These are phyloP conservation scores for Zymoseptoria brevis DNA, from an alignment of 2,329 filamentous ascomycete species.

Conservation along the genomic window DNA sequence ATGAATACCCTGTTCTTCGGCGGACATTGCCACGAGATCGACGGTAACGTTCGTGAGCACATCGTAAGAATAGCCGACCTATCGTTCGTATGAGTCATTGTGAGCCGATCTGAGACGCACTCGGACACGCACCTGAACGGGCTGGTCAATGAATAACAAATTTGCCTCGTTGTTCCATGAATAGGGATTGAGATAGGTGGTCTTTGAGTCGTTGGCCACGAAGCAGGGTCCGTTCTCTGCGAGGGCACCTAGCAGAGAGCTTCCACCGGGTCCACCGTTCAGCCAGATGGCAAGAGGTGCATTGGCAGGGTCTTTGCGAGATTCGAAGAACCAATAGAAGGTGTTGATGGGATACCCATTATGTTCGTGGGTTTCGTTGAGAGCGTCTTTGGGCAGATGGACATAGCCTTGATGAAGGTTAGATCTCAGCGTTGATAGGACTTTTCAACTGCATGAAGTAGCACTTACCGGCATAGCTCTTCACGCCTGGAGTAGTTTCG, in stretches of 20 bases:
- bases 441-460: not conserved
- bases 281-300: slow-evolving; percentile 54
- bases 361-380: slow-evolving; percentile 30
- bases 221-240: slow-evolving; percentile 29
- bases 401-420: slow-evolving; percentile 30
- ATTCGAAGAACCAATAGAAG: slow-evolving; percentile 60
- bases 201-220: slow-evolving; percentile 17
- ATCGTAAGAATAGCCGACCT: slow-evolving; percentile 28
- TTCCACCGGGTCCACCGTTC: slow-evolving; percentile 51
- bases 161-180: slow-evolving; percentile 54
- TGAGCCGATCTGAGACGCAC: not conserved
- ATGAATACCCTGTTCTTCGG: slow-evolving; percentile 7
- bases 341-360: slow-evolving; percentile 37
- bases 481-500: slow-evolving; percentile 46
- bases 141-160: slow-evolving; percentile 43
- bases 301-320: slow-evolving; percentile 47
- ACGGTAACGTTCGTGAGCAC: slow-evolving; percentile 28
- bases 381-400: slow-evolving; percentile 24
- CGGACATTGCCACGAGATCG: slow-evolving; percentile 6
- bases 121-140: slow-evolving; percentile 31
- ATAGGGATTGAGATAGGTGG: slow-evolving; percentile 45
- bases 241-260: slow-evolving; percentile 43
- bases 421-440: slow-evolving; percentile 1
- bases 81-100: not conserved
- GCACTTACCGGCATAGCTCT: slow-evolving; percentile 33